Conservation (phyloP, 176 grass and related monocot species). For the Avena eriantha region DNA sequence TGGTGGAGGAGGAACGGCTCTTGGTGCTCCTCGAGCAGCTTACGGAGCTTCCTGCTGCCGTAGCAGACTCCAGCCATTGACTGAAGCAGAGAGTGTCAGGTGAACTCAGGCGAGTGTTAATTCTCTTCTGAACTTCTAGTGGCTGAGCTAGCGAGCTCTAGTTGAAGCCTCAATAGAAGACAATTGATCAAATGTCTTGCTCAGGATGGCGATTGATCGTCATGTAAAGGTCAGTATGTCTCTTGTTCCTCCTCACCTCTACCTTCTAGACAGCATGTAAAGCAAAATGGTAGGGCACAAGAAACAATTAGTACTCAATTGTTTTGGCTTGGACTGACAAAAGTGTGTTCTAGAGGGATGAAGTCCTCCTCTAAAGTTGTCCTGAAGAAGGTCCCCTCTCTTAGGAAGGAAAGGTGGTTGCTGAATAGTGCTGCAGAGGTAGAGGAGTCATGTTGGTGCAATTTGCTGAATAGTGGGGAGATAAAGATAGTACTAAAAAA, state of each 20-base stretch:
- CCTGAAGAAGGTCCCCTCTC: constrained; percentile 5
- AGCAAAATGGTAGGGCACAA: not conserved
- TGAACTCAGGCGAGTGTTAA: not conserved
- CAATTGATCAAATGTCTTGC: not conserved
- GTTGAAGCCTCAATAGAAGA: not conserved
- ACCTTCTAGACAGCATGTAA: not conserved
- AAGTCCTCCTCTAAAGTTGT: not conserved
- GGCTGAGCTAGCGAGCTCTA: not conserved
- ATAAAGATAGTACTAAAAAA: no score
- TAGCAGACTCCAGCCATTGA: constrained; percentile 21
- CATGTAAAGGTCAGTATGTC: constrained; percentile 17
- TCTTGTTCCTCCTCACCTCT: not conserved
- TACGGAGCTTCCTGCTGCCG: constrained; percentile 60
- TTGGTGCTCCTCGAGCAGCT: constrained; percentile 85
- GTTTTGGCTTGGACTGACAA: constrained; percentile 28
- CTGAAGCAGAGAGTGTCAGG: not conserved
- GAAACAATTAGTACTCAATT: not conserved
- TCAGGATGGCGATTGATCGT: constrained; percentile 34
- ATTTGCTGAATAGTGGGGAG: constrained; percentile 12
- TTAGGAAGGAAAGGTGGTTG: constrained; percentile 20
- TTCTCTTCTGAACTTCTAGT: not conserved
- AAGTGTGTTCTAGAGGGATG: constrained; percentile 6
- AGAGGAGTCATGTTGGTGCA: constrained; percentile 26
- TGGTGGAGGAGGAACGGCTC: constrained; percentile 70
- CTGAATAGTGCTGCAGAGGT: constrained; percentile 45